phyloP scores from a whole-genome alignment of 2,329 filamentous ascomycete genomes.

The Alternaria brassicae region DNA sequence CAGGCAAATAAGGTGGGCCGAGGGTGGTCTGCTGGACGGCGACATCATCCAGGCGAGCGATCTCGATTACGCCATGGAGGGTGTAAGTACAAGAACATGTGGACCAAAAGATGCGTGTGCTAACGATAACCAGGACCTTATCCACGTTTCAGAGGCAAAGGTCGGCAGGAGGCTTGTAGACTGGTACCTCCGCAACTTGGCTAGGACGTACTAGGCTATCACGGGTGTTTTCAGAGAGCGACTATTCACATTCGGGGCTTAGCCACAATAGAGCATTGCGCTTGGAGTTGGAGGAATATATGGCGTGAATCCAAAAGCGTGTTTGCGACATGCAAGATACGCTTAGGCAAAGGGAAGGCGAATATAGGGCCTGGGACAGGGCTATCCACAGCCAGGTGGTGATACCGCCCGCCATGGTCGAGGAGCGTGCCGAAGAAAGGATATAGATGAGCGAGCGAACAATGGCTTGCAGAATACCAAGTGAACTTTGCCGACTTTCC shows the following conservation, averaged over 20 bases:
- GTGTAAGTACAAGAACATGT: slow-evolving; percentile 65
- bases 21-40: slow-evolving; percentile 87
- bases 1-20: slow-evolving; percentile 92
- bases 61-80: slow-evolving; percentile 95
- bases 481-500: slow-evolving; percentile 25
- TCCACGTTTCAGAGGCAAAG: slow-evolving; percentile 99
- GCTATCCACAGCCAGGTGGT: slow-evolving; percentile 14
- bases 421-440: slow-evolving; percentile 21
- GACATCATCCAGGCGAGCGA: slow-evolving; percentile 93
- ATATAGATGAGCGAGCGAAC: slow-evolving; percentile 18
- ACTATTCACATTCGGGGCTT: slow-evolving; percentile 18
- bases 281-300: slow-evolving; percentile 45
- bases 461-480: slow-evolving; percentile 18
- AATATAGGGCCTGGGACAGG: slow-evolving; percentile 19
- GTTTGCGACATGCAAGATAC: slow-evolving; percentile 23
- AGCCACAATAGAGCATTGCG: slow-evolving; percentile 42
- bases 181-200: slow-evolving; percentile 98
- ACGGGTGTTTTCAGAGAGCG: slow-evolving; percentile 9
- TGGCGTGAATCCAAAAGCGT: slow-evolving; percentile 44
- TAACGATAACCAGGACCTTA: slow-evolving; percentile 73
- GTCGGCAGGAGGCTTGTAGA: slow-evolving; percentile 96
- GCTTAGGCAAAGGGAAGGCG: slow-evolving; percentile 19
- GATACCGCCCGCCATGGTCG: slow-evolving; percentile 18
- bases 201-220: slow-evolving; percentile 79
- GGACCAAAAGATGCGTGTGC: slow-evolving; percentile 4